phyloP scores from a whole-genome alignment of 108 stramenopile genomes.

The Mediolabrus comicus region DNA sequence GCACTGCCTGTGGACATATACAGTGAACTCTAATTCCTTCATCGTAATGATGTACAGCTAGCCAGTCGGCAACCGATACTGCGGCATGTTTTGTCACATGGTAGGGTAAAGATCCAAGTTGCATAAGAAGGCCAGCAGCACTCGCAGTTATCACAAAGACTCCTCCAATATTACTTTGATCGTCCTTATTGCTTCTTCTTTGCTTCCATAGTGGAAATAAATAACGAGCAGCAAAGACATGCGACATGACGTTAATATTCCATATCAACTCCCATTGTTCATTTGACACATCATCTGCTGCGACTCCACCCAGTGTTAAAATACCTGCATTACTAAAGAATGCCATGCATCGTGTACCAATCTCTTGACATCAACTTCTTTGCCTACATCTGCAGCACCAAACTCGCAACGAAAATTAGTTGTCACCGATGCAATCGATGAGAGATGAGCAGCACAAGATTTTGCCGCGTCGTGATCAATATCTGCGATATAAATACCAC shows the following conservation, averaged over 20 bases:
- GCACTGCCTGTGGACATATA: constrained; percentile 25
- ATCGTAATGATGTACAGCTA: constrained; percentile 2
- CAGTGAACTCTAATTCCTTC: constrained; percentile 13
- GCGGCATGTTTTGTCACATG: constrained; percentile 26
- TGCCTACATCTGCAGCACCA: constrained; percentile 9
- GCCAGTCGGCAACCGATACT: constrained; percentile 25
- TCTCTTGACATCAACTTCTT: constrained; percentile 1
- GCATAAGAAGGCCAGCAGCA: constrained; percentile 21
- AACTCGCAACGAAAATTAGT: not conserved
- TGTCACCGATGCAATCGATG: constrained; percentile 1
- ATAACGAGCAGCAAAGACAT: constrained; percentile 17
- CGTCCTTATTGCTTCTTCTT: not conserved
- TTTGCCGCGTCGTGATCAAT: not conserved
- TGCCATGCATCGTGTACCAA: constrained; percentile 1
- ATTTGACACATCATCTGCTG: constrained; percentile 10
- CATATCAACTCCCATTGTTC: constrained; percentile 17
- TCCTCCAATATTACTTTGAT: not conserved
- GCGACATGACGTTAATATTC: constrained; percentile 21
- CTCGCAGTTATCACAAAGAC: constrained; percentile 26
- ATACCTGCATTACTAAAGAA: constrained; percentile 26
- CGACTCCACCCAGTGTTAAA: not conserved
- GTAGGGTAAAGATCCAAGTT: constrained; percentile 9
- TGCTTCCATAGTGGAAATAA: constrained; percentile 17
- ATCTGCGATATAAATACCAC: constrained; percentile 9
- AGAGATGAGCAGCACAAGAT: not conserved